A percentile compares a stretch with the other conserved stretches of the same genome.
phyloP scores from a whole-genome alignment of 108 stramenopile species.

The Cylindrotheca closterium region DNA sequence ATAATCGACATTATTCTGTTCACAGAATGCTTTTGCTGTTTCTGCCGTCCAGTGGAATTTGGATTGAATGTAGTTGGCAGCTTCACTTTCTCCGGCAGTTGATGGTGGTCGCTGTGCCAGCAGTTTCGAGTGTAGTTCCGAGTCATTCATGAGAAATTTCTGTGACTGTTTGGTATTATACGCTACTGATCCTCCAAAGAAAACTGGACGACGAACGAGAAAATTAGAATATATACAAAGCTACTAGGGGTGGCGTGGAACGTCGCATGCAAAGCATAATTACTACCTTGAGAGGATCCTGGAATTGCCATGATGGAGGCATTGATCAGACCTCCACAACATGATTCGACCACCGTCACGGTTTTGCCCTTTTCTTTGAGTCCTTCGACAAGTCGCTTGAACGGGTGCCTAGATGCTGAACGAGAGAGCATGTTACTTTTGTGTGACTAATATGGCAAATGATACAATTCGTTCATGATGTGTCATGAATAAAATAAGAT shows the following conservation, averaged over 20 bases:
- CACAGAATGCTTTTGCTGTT: slow-evolving; percentile 61
- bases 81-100: slow-evolving; percentile 24
- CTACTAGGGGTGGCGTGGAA: no score
- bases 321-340: slow-evolving; percentile 75
- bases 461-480: no score
- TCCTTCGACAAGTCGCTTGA: slow-evolving; percentile 48
- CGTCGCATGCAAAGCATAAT: no score
- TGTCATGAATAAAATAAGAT: no score
- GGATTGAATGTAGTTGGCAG: slow-evolving; percentile 56
- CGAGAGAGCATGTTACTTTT: no score
- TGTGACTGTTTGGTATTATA: slow-evolving; percentile 64
- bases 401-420: no score
- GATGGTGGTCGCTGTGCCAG: slow-evolving; percentile 4
- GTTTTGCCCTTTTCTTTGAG: slow-evolving; percentile 59
- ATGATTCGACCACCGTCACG: slow-evolving; percentile 67
- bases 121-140: slow-evolving; percentile 39
- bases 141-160: slow-evolving; percentile 56
- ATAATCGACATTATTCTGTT: slow-evolving; percentile 48
- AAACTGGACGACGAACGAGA: no score
- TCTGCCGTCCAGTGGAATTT: slow-evolving; percentile 69
- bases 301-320: slow-evolving; percentile 66
- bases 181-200: slow-evolving; percentile 70
- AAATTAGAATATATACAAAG: no score
- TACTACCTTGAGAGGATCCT: slow-evolving; percentile 51
- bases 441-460: no score